Base-by-base conservation (phyloP, 495 filamentous ascomycete species). In the Aspergillus egyptiacus region DNA sequence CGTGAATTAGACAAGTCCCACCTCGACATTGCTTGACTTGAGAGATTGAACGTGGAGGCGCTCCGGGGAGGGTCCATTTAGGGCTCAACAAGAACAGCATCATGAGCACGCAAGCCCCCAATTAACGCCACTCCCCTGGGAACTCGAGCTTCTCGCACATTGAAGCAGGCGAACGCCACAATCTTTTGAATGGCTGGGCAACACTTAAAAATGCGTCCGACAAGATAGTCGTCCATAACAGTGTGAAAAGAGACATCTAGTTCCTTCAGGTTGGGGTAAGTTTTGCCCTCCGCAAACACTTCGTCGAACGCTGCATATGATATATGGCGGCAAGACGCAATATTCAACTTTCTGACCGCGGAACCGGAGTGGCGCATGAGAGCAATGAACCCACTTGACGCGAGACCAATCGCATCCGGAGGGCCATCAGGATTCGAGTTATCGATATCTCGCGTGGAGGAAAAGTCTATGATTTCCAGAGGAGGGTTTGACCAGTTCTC, bases 151-250 rank as follows among this genome's bases (percentile, higher is more conserved):
- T 89, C 81, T 17, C 61, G 60, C 25, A 94, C 79, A 17, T 84
- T 82, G 70, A 90, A 89, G 66, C 87, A 91, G 18, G 85, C 87
- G 67, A 94, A 96, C 5, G 88, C 86, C 32, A 85, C 82, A 37
- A 94, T 55, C 58, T 80, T 81, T 60, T 80, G 78, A 27, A 96
- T 54, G 3, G 73, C 73, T 4, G 88, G 89, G 55, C 88, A 95
- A 59, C 76, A 74, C 35, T 73, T 70, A 64, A 95, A 88, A 40
- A 95, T 88, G 14, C 72, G 76, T 2, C 80, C 80, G 0, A 89
- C 76, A 14, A 94, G 71, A 18, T 79, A 79, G 53, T 90, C 87
- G 50, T 91, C 84, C 5, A 91, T 81, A 17, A 70, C 69, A 9
- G 81, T 80, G 54, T 84, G 83, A 64, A 95, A 95, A 51, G 82